Evolutionary conservation across 305 asterid species (phyloP).

Genomic region (Solanum chacoense): DNA sequence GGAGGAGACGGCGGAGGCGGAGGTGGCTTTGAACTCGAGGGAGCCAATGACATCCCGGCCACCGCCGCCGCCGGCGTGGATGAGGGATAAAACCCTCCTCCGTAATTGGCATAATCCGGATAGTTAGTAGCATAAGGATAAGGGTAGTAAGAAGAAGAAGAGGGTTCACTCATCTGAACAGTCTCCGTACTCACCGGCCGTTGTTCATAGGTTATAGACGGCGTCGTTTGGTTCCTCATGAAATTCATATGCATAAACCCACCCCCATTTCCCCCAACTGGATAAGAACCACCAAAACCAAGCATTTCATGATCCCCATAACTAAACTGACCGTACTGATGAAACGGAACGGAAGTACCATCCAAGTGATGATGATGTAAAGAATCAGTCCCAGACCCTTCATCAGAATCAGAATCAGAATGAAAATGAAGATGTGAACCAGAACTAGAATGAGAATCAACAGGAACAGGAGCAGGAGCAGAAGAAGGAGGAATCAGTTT

Average conservation of each 20-base stretch:
- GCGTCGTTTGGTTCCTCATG: slow-evolving; percentile 66
- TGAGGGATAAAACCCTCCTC: slow-evolving; percentile 34
- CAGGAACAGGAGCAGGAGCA: neutral
- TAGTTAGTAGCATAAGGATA: neutral
- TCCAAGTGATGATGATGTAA: slow-evolving; percentile 29
- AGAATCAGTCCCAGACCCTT: slow-evolving; percentile 20
- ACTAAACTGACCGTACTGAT: slow-evolving; percentile 7
- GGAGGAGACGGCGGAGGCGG: slow-evolving; percentile 96
- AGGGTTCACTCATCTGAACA: slow-evolving; percentile 51
- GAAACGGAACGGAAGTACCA: slow-evolving; percentile 25
- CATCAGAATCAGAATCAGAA: slow-evolving; percentile 45
- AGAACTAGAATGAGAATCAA: slow-evolving; percentile 40
- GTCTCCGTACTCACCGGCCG: slow-evolving; percentile 57
- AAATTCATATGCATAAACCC: slow-evolving; percentile 49
- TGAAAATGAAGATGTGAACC: slow-evolving; percentile 73
- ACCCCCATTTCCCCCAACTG: slow-evolving; percentile 6
- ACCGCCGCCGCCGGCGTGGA: slow-evolving; percentile 17
- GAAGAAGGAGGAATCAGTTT: neutral
- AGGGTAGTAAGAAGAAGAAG: slow-evolving; percentile 26
- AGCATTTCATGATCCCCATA: slow-evolving; percentile 8
- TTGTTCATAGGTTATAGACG: slow-evolving; percentile 54
- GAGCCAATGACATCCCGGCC: neutral
- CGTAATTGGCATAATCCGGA: slow-evolving; percentile 19
- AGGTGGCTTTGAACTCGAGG: slow-evolving; percentile 36
- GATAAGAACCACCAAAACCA: neutral